phyloP scores from a whole-genome alignment of 2,329 filamentous ascomycete genomes.

The Periconia sp. region DNA sequence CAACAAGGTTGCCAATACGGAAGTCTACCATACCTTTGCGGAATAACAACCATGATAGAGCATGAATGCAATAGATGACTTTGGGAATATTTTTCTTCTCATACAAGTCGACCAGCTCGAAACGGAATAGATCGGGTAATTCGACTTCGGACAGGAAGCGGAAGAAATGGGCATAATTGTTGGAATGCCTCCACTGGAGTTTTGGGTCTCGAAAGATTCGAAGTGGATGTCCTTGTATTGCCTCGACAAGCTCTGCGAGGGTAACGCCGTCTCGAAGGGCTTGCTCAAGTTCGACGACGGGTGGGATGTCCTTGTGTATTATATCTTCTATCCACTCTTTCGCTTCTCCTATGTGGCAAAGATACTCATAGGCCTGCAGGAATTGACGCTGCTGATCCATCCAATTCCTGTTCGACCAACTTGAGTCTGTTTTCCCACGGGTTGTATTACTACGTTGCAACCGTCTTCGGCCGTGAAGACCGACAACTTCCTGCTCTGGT shows the following conservation, averaged over 20 bases:
- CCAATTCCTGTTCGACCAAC: constrained; percentile 86
- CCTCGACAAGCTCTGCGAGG: constrained; percentile 88
- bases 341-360: constrained; percentile 97
- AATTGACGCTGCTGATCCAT: constrained; percentile 99
- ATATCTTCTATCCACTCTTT: constrained; percentile 99
- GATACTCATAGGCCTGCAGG: constrained; percentile 94
- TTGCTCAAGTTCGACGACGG: constrained; percentile 92
- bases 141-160: constrained; percentile 89
- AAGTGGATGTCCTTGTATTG: constrained; percentile 72
- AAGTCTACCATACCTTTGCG: constrained; percentile 94
- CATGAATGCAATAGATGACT: constrained; percentile 98
- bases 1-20: constrained; percentile 93
- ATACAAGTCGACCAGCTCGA: constrained; percentile 95
- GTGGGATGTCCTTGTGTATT: constrained; percentile 79
- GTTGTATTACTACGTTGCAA: constrained; percentile 70
- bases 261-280: constrained; percentile 90
- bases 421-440: constrained; percentile 53
- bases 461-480: constrained; percentile 79
- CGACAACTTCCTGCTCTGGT: constrained; percentile 81
- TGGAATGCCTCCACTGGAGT: constrained; percentile 91
- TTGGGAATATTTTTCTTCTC: constrained; percentile 99
- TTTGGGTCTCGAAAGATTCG: constrained; percentile 85
- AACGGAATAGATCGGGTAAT: constrained; percentile 91
- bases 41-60: constrained; percentile 94
- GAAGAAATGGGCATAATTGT: constrained; percentile 98